Evolutionary conservation across 2,329 filamentous ascomycete species (phyloP), one percentile per base, ranked within the genome.

Genomic region (Rhinocladiella similis): DNA sequence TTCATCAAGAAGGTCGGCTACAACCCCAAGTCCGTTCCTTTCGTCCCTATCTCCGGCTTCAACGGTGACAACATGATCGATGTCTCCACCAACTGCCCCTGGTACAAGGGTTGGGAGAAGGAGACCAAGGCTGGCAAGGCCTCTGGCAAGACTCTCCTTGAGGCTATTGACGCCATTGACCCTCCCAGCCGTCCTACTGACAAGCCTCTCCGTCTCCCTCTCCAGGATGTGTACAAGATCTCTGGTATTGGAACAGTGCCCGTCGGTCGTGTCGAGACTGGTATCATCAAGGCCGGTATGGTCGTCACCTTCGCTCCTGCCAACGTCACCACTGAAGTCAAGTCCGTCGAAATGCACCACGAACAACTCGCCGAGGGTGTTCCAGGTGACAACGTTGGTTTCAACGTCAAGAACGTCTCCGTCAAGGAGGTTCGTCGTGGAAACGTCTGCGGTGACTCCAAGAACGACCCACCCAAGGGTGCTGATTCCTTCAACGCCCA

Each of bases 1-100:
- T 97, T 97, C 90, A 97, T 99, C 91, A 99, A 97, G 93, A 97
- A 99, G 91, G 93, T 97, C 81, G 94, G 94, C 80, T 99, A 93
- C 91, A 97, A 97, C 90, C 93, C 94, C 84, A 97, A 97, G 91
- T 79, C 82, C 72, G 92, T 97, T 76, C 85, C 93, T 72, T 99
- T 99, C 86, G 94, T 99, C 75, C 94, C 94, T 77, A 97, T 99
- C 90, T 97, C 94, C 73, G 94, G 94, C 72, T 99, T 99, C 91
- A 89, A 99, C 87, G 94, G 94, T 78, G 94, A 99, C 89, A 99
- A 99, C 91, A 99, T 99, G 94, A 88, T 99, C 65, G 80, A 89
- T 59, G 65, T 80, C 74, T 95, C 93, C 81, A 62, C 81, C 85
- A 97, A 97, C 90, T 91, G 88, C 88, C 89, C 92, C 78, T 99